Base-by-base conservation (phyloP, 306 rosid genomes). In the Hippophae tibetana region DNA sequence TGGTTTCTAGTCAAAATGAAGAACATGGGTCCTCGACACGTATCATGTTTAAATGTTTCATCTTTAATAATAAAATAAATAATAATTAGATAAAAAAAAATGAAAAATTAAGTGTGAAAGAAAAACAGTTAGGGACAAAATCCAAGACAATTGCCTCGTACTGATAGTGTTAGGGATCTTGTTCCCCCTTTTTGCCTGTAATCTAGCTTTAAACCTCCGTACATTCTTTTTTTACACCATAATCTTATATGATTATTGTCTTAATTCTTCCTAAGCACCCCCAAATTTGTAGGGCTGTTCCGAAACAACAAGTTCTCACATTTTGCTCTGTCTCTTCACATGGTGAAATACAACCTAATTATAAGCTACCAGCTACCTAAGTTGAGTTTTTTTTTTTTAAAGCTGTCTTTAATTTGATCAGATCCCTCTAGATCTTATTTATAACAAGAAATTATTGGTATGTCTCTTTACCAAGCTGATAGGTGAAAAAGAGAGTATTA, bases 91-190 rank as follows among this genome's bases (percentile, higher is more conserved):
- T 18, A 18, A 18, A 18, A 18, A 18, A 18, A 50, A 69, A 70
- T 45, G 38, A 61, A 77, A 72, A 4, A 2, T 31, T 31, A 4
- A 31, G 3, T 2, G 23, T 31, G 72, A 66, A 66, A 7, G 85
- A 76, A 75, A 18, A 84, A 84, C 87, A 88, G 85, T 82, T 61
- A 74, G 82, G 70, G 84, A 77, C 77, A 84, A 80, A 88, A 65
- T 27, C 43, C 54, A 75, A 54, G 81, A 79, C 81, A 79, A 72
- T 61, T 68, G 69, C 86, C 77, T 74, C 64, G 70, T 72, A 68
- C 61, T 58, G 40, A 66, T 78, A 66, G 73, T 66, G 76, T 61
- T 64, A 68, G 72, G 79, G 86, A 84, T 74, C 85, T 68, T 83
- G 85, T 78, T 84, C 84, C 94, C 89, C 62, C 47, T 50, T 62